These are phyloP conservation scores for Penicillium brasilianum DNA, from an alignment of 2,329 filamentous ascomycete species.

Conservation along the genomic window DNA sequence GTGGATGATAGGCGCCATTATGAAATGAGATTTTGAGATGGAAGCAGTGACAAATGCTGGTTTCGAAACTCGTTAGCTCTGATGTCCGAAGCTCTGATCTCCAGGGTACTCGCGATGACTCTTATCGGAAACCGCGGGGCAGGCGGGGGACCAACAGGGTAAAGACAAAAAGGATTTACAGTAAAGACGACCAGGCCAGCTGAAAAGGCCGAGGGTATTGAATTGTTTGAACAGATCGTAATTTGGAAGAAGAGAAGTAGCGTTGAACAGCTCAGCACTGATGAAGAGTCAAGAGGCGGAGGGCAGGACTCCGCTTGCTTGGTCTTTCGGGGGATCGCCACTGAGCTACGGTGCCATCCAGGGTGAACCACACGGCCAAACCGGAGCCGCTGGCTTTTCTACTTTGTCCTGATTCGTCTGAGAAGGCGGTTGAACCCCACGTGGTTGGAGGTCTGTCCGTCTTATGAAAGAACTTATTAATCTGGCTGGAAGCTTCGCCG, in stretches of 20 bases:
- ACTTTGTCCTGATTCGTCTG: conserved; percentile 20
- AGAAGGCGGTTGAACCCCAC: not conserved
- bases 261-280: not conserved
- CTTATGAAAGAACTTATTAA: not conserved
- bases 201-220: not conserved
- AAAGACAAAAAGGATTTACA: not conserved
- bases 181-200: not conserved
- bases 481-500: not conserved
- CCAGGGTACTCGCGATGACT: conserved; percentile 15
- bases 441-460: not conserved
- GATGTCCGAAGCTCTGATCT: not conserved
- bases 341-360: conserved; percentile 4
- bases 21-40: conserved; percentile 8
- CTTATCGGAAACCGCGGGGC: conserved; percentile 34
- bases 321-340: conserved; percentile 19
- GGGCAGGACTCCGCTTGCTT: conserved; percentile 26
- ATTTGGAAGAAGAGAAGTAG: not conserved
- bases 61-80: not conserved
- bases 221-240: not conserved
- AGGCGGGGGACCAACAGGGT: conserved; percentile 22
- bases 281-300: conserved; percentile 24
- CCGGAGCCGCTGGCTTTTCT: conserved; percentile 16
- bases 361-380: conserved; percentile 23
- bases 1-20: conserved; percentile 51
- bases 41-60: not conserved